phyloP scores from a whole-genome alignment of 805 yeast genomes.

The Zygosaccharomyces rouxii region DNA sequence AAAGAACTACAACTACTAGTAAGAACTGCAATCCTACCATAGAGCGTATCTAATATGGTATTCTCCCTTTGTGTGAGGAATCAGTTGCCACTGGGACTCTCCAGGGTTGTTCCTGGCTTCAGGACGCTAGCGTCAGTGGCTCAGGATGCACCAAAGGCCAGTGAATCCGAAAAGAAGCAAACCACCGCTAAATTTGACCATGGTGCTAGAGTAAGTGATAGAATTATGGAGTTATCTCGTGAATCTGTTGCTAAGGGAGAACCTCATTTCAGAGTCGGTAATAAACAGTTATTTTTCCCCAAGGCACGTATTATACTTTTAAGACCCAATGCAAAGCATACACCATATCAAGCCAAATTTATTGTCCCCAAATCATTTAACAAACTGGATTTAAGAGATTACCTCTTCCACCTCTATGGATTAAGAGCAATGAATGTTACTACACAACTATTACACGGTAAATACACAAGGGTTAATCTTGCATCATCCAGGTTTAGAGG shows the following conservation, averaged over 20 bases:
- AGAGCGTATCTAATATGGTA: neutral
- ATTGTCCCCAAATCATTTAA: slow-evolving; percentile 91
- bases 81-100: neutral
- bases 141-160: slow-evolving; percentile 9
- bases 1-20: neutral
- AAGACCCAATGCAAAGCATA: slow-evolving; percentile 92
- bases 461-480: slow-evolving; percentile 55
- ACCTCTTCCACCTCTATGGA: slow-evolving; percentile 84
- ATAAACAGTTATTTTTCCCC: slow-evolving; percentile 74
- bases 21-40: neutral
- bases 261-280: slow-evolving; percentile 83
- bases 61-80: slow-evolving; percentile 1
- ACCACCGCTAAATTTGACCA: neutral
- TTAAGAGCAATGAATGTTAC: slow-evolving; percentile 85
- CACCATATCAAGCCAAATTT: slow-evolving; percentile 96
- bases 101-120: neutral
- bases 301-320: slow-evolving; percentile 73
- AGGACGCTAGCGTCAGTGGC: slow-evolving; percentile 34
- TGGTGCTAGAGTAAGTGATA: slow-evolving; percentile 20
- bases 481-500: slow-evolving; percentile 65
- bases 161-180: slow-evolving; percentile 3
- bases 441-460: slow-evolving; percentile 75
- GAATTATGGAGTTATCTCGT: slow-evolving; percentile 36
- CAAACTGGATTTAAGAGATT: slow-evolving; percentile 91
- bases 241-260: slow-evolving; percentile 55